These are phyloP conservation scores for Silybum marianum DNA, from an alignment of 129 eudicot species.

Conservation along the genomic window DNA sequence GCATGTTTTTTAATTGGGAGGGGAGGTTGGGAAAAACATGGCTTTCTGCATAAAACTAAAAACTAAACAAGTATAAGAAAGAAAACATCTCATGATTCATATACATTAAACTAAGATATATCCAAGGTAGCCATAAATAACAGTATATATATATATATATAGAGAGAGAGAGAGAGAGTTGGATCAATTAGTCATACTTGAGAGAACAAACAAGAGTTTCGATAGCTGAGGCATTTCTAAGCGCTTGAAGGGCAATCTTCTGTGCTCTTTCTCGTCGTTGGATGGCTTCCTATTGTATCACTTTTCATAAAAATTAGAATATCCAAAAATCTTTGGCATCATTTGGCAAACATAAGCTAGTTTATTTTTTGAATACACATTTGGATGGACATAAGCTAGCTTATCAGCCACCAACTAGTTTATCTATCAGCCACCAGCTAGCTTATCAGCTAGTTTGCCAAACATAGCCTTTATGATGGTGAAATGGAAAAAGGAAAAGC, in stretches of 20 bases:
- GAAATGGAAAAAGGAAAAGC: background rate
- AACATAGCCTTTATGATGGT: background rate
- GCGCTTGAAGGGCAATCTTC: slow-evolving; percentile 83
- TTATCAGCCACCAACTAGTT: no score
- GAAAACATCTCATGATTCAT: no score
- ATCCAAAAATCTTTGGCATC: background rate
- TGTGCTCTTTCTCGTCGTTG: slow-evolving; percentile 84
- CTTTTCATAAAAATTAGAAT: background rate
- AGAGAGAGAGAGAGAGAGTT: background rate
- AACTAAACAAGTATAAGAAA: background rate
- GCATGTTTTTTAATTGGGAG: no score
- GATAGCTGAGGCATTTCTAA: slow-evolving; percentile 81
- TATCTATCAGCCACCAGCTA: no score
- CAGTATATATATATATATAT: background rate
- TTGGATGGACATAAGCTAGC: no score
- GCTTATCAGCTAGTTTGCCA: no score
- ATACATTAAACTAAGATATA: background rate
- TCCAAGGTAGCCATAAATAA: background rate
- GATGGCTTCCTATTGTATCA: slow-evolving; percentile 70
- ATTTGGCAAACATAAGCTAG: no score
- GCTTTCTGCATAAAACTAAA: no score
- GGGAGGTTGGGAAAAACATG: no score
- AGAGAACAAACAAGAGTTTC: slow-evolving; percentile 75
- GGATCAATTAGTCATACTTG: slow-evolving; percentile 51
- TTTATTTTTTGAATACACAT: no score